Evolutionary conservation across 352 stramenopile genomes (phyloP), one percentile per base, ranked within the genome.

Genomic region (Phytophthora sp.): DNA sequence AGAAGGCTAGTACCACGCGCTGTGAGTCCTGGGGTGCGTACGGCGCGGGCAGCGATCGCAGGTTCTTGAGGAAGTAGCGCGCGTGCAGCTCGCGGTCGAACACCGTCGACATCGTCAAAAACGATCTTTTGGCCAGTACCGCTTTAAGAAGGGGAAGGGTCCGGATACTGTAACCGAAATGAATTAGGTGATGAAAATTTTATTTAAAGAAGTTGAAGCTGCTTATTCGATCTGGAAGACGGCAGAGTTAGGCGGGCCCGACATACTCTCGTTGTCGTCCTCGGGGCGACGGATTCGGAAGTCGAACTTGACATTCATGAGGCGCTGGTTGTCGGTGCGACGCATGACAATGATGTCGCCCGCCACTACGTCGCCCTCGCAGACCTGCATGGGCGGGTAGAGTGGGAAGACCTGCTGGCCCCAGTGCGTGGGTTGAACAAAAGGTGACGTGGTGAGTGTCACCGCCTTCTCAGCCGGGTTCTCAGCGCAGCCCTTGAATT

Each of bases 401-500:
- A 96, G 69, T 36, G 86, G 78, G 66, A 96, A 96, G 16, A 90
- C 84, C 71, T 96, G 88, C 71, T 96, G 88, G 8, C 86, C 88
- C 88, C 88, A 96, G 72, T 96, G 88, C 49, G 88, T 96, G 35
- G 86, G 83, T 76, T 95, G 84, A 69, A 96, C 86, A 47, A 92
- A 96, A 5, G 94, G 95, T 44, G 90, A 95, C 41, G 94, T 98
- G 42, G 85, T 93, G 21, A 98, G 89, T 55, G 81, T 95, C 53
- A 98, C 82, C 31, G 86, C 70, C 66, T 86, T 89, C 63, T 79
- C 13, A 20, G 85, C 88, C 9, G 88, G 88, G 62, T 93, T 89
- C 56, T 95, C 79, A 1, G 65, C 57, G 56, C 73, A 92, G 38
- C 97, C 97, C 62, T 90, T 95, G 76, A 99, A 99, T 71, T 99